Base-by-base conservation (phyloP, 257 asterid species). In the Plectranthus barbatus region DNA sequence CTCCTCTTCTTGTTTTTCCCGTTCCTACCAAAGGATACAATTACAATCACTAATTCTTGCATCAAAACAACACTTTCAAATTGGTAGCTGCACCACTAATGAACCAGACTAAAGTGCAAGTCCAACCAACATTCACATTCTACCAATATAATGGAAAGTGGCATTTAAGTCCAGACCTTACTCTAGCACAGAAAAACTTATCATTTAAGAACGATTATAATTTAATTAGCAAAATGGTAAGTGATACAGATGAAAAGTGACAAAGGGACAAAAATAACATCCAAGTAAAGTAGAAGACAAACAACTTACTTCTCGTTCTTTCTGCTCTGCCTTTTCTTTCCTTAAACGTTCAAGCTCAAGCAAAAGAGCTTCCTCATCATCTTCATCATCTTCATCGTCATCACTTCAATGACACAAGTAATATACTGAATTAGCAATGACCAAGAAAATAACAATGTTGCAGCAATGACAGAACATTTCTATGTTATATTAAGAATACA, bases 271-370 rank as follows among this genome's bases (percentile, higher is more conserved):
- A n/a, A 37, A 10, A 5, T 9, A 37, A 11, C 13, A 37, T 37
- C 13, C n/a, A 9, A 37, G n/a, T 1, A 9, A 37, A 9, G n/a
- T 9, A 36, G 41, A 36, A 56, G 31, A 20, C 19, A 19, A 4
- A 1, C 0, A 3, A 58, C 90, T 83, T 80, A 90, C 99, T 68
- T 87, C 88, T 2, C 84, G 79, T 24, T 85, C 81, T 72, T 84
- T 87, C 75, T 84, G 95, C 74, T 93, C 99, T 7, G 96, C 88
- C 60, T 84, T 90, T 52, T 93, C 99, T 74, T 83, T 90, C 81
- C 81, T 93, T 65, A 93, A 62, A 49, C 87, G 96, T 65, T 85
- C 96, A 67, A 93, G 97, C 76, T 89, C 99, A 33, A 92, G 94
- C 78, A 92, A 20, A 55, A 89, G 96, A 70, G 97, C 95, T 77